Conservation (phyloP, 306 rosid species). For the Gynostemma pentaphyllum region DNA sequence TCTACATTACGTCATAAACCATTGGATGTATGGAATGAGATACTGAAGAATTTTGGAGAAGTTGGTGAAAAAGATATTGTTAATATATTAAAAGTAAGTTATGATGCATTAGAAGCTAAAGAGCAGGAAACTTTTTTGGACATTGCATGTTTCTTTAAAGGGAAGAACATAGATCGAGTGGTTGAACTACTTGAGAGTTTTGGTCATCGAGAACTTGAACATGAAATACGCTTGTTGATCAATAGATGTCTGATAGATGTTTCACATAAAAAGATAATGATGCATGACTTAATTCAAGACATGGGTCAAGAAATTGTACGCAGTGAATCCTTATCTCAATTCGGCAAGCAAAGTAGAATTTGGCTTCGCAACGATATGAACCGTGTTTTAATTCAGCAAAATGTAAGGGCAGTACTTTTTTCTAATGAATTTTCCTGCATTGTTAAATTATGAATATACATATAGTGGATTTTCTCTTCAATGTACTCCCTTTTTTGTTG, state of each 20-base stretch:
- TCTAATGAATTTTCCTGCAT: too few species aligned
- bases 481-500: too few species aligned
- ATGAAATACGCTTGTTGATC: too few species aligned
- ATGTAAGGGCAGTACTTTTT: too few species aligned
- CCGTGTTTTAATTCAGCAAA: too few species aligned
- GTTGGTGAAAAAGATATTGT: not conserved
- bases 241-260: too few species aligned
- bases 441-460: too few species aligned
- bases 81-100: not conserved
- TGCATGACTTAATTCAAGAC: constrained; percentile 30
- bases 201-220: not conserved
- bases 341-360: constrained; percentile 13
- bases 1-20: not conserved
- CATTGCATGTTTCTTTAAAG: constrained; percentile 6
- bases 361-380: constrained; percentile 21
- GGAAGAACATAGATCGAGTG: not conserved
- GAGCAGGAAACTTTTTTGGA: not conserved
- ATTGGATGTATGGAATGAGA: not conserved
- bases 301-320: constrained; percentile 25
- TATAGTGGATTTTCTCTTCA: too few species aligned
- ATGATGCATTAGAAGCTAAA: too few species aligned
- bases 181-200: not conserved
- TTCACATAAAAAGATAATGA: too few species aligned
- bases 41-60: too few species aligned
- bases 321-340: not conserved